Conservation (phyloP, 1,139 yeast genomes). For the Eremothecium coryli region DNA sequence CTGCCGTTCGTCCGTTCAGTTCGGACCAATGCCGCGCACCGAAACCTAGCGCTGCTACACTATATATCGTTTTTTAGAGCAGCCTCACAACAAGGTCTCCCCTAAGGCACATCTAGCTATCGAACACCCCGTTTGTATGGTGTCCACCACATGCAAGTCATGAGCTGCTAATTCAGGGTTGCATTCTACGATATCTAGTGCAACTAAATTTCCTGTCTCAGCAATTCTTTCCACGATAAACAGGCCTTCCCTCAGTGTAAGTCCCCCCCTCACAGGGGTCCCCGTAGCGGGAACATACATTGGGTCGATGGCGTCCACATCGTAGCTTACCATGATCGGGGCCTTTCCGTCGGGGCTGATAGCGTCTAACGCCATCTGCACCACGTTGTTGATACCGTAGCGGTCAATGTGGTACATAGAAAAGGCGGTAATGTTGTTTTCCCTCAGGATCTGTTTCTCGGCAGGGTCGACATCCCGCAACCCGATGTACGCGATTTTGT, state of each 20-base stretch:
- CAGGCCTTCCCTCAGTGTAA: slow-evolving; percentile 88
- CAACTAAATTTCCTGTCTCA: slow-evolving; percentile 73
- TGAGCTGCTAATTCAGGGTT: slow-evolving; percentile 82
- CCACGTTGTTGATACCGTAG: slow-evolving; percentile 83
- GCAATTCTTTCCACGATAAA: slow-evolving; percentile 89
- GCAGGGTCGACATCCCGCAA: slow-evolving; percentile 86
- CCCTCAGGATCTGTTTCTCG: slow-evolving; percentile 65
- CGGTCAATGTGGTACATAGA: slow-evolving; percentile 96
- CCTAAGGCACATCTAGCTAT: slow-evolving; percentile 92
- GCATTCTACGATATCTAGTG: slow-evolving; percentile 87
- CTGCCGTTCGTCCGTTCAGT: too few species aligned
- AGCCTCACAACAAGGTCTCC: slow-evolving; percentile 61
- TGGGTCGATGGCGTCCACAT: slow-evolving; percentile 96
- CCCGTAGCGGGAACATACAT: slow-evolving; percentile 94
- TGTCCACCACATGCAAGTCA: slow-evolving; percentile 69
- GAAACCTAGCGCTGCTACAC: too few species aligned
- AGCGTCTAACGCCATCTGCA: slow-evolving; percentile 80
- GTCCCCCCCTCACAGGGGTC: slow-evolving; percentile 94
- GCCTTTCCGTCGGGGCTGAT: slow-evolving; percentile 62
- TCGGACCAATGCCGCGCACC: too few species aligned
- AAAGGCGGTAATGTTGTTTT: slow-evolving; percentile 71
- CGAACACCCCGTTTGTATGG: slow-evolving; percentile 85
- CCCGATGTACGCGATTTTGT: slow-evolving; percentile 84
- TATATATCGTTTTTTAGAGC: too few species aligned
- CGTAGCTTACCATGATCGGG: slow-evolving; percentile 88